These are phyloP conservation scores for Cryptococcus deneoformans DNA, from an alignment of 1,284 basidiomycete species.

Conservation along the genomic window DNA sequence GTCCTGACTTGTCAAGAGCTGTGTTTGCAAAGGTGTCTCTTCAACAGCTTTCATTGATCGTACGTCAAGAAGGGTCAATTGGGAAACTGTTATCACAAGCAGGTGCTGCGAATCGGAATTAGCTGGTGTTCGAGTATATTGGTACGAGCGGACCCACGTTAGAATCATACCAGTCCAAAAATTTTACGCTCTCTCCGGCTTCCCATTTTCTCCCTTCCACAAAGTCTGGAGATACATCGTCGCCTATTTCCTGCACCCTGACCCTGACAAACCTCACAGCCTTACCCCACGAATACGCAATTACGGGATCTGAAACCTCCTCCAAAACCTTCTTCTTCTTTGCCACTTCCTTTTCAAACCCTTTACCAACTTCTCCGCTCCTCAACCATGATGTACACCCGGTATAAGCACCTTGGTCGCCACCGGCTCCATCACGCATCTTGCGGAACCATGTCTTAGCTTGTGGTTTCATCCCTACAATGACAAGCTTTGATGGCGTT, in stretches of 20 bases:
- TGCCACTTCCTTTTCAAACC: neutral
- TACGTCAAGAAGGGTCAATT: conserved; percentile 70
- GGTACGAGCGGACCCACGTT: conserved; percentile 32
- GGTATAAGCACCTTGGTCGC: conserved; percentile 53
- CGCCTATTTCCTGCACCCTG: conserved; percentile 28
- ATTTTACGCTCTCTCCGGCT: conserved; percentile 44
- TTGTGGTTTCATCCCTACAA: conserved; percentile 87
- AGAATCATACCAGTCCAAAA: conserved; percentile 53
- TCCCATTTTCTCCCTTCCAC: conserved; percentile 43
- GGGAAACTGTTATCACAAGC: conserved; percentile 56
- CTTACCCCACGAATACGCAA: conserved; percentile 81
- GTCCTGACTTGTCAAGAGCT: conserved; percentile 39
- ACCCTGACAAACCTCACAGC: conserved; percentile 64
- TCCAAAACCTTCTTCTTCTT: neutral
- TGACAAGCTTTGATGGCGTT: conserved; percentile 84
- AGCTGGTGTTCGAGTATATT: conserved; percentile 75
- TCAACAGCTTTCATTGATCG: conserved; percentile 47
- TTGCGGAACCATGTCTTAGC: conserved; percentile 91
- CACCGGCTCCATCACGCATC: conserved; percentile 56
- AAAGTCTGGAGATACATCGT: conserved; percentile 27
- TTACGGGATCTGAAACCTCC: conserved; percentile 55
- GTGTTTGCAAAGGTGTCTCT: conserved; percentile 36
- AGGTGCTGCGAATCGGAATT: conserved; percentile 50
- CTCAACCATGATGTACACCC: conserved; percentile 77
- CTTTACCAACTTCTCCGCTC: conserved; percentile 17